These are phyloP conservation scores for Trichophyton simii DNA, from an alignment of 2,329 filamentous ascomycete genomes.

Conservation along the genomic window DNA sequence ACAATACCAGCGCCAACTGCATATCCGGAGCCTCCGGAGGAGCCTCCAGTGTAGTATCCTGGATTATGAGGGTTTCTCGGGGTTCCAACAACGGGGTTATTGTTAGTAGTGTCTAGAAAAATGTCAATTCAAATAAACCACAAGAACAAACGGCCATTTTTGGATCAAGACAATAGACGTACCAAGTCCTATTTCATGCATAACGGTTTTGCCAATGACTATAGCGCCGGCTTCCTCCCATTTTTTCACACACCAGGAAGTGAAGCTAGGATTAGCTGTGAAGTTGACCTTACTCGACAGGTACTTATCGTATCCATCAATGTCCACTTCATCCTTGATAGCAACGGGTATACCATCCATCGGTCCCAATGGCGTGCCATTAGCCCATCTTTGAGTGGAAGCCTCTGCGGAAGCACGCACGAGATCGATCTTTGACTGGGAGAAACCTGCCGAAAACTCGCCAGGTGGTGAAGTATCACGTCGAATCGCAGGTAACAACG, in stretches of 20 bases:
- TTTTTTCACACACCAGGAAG: conserved; percentile 58
- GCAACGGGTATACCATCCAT: conserved; percentile 74
- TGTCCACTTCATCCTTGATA: conserved; percentile 67
- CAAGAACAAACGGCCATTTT: conserved; percentile 17
- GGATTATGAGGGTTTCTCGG: conserved; percentile 67
- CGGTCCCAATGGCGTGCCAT: conserved; percentile 52
- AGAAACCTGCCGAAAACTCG: conserved; percentile 59
- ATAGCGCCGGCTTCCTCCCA: conserved; percentile 64
- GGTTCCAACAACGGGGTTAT: conserved; percentile 63
- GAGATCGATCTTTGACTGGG: conserved; percentile 51
- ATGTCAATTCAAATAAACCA: not conserved
- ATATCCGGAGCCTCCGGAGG: conserved; percentile 64
- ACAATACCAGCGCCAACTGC: conserved; percentile 57
- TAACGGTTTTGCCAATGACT: conserved; percentile 61
- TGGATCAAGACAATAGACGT: too few species aligned
- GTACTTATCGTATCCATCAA: conserved; percentile 57
- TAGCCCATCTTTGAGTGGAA: conserved; percentile 60
- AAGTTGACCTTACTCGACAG: conserved; percentile 52
- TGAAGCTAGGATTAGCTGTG: conserved; percentile 39
- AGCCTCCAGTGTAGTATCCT: conserved; percentile 67
- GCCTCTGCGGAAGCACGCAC: conserved; percentile 56
- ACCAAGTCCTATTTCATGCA: conserved; percentile 68
- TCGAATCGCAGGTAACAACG: conserved; percentile 57
- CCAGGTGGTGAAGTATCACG: conserved; percentile 43
- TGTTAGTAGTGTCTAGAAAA: conserved; percentile 58